Evolutionary conservation across 169 alveolate genomes (phyloP).

Genomic region (Eimeria sp.): DNA sequence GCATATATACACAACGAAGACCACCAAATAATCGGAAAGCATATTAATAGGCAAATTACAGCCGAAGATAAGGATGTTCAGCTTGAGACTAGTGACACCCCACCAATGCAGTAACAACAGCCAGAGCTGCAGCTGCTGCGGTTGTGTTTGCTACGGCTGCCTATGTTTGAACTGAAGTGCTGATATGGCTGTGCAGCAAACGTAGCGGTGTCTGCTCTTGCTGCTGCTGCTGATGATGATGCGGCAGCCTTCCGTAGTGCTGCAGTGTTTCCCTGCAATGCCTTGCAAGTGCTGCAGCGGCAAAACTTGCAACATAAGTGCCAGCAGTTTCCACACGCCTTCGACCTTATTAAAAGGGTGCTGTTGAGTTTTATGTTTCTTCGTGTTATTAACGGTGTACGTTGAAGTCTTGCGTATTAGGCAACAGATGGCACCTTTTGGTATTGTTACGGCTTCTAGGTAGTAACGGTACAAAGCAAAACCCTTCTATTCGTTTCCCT

Average conservation of each 20-base stretch:
- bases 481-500: neutral
- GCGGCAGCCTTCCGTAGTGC: neutral
- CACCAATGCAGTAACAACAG: constrained; percentile 13
- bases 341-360: neutral
- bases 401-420: neutral
- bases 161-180: neutral
- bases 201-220: neutral
- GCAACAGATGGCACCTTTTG: neutral
- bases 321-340: neutral
- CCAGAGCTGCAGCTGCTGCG: neutral
- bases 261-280: neutral
- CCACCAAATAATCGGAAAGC: neutral
- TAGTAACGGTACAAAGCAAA: too few relatives aligned
- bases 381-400: neutral
- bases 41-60: too few relatives aligned
- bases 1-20: neutral
- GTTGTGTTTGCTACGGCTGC: neutral
- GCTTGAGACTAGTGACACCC: neutral
- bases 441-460: neutral
- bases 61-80: neutral
- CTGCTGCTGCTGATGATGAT: neutral
- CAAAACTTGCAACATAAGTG: neutral
- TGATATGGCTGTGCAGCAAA: neutral
- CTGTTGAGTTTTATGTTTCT: too few relatives aligned
- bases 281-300: neutral